Evolutionary conservation across 371 early-diverging fungal species (phyloP), one percentile per base, ranked within the genome.

Genomic region (Syncephalastrum sp.): DNA sequence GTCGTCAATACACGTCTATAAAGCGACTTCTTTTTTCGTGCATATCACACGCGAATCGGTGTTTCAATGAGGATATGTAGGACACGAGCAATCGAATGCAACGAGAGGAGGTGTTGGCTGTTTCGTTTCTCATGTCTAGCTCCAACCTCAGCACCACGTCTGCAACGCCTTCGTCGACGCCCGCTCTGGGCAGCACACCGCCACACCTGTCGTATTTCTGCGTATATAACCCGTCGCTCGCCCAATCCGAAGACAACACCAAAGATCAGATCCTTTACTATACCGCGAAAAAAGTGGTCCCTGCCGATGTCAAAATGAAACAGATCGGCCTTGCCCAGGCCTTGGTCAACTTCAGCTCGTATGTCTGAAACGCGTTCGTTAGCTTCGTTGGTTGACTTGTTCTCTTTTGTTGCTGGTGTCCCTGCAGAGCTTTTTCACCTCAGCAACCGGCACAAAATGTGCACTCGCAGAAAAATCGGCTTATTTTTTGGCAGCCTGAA

Each of bases 281-380:
- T 67, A 80, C 84, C 6, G 85, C 92, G 19, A 79, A 85, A 44
- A 70, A 78, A 47, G 83, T 81, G 3, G 88, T 89, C 7, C 85
- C 90, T 17, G 72, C 89, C 61, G 91, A 92, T 68, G 86, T 85
- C 48, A 87, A 90, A 70, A 80, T 91, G 69, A 82, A 91, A 29
- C 91, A 92, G 61, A 83, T 92, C 27, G 94, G 94, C 4, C 68
- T 92, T 29, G 91, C 90, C 7, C 88, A 90, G 54, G 93, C 90
- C 1, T 68, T 92, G 15, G 87, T 90, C 33, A 85, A 90, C 56
- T 91, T 92, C 69, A 84, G 90, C 42, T 72, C 72, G 91, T 89
- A 79, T 45, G 42, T 25, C 51, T 43, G 5, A 6, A 29, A 16
- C 5, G 25, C 16, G 15, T 47, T 14, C 21, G 15, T 12, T 10